These are phyloP conservation scores for Euptelea pleiosperma DNA, from an alignment of 164 flowering plant genomes.

Conservation along the genomic window DNA sequence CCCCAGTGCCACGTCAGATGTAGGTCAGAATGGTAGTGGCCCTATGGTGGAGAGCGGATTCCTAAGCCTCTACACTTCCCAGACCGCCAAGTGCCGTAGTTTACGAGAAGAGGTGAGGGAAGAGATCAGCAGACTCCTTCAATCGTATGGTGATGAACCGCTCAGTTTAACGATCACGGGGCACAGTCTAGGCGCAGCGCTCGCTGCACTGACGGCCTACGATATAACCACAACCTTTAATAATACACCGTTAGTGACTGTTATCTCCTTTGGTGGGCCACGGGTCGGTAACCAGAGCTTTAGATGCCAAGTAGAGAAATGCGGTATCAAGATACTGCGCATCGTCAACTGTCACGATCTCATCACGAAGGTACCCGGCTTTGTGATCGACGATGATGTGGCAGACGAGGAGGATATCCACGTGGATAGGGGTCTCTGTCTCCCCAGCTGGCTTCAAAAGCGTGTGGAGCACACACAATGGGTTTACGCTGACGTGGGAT, in stretches of 20 bases:
- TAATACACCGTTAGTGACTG: constrained; percentile 42
- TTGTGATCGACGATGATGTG: constrained; percentile 39
- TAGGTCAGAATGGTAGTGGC: neutral
- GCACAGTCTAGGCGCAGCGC: constrained; percentile 82
- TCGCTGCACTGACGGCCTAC: constrained; percentile 56
- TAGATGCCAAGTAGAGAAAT: constrained; percentile 34
- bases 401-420: neutral
- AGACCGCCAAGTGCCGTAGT: constrained; percentile 26
- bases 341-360: constrained; percentile 63
- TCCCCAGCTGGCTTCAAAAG: constrained; percentile 23
- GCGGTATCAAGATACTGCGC: constrained; percentile 50
- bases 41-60: constrained; percentile 82
- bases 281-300: constrained; percentile 62
- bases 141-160: constrained; percentile 43
- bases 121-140: constrained; percentile 40
- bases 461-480: constrained; percentile 31
- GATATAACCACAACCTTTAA: constrained; percentile 44
- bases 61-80: constrained; percentile 61
- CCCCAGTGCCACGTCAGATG: constrained; percentile 11
- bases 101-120: constrained; percentile 39
- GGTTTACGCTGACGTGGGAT: constrained; percentile 50
- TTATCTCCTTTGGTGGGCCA: constrained; percentile 72
- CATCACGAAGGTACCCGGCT: constrained; percentile 68
- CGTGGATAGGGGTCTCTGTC: neutral
- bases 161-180: constrained; percentile 70